These are phyloP conservation scores for Eucalyptus erythrocorys DNA, from an alignment of 345 rosid species.

Conservation along the genomic window DNA sequence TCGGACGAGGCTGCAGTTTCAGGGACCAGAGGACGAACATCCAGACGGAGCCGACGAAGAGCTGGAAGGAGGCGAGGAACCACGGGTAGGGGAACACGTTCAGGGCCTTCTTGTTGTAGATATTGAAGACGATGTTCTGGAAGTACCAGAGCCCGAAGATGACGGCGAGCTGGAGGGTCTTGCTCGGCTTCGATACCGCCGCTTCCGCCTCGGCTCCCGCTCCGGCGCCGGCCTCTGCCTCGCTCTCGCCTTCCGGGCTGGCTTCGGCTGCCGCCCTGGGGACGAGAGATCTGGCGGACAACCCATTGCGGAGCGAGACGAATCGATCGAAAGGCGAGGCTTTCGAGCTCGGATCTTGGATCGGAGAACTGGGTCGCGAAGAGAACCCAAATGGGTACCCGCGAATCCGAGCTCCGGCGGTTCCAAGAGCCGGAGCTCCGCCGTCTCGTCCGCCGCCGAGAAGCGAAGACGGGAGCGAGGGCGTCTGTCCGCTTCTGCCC, in stretches of 20 bases:
- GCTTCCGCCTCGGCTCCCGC: neutral
- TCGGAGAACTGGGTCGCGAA: conserved; percentile 12
- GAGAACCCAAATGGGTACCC: conserved; percentile 16
- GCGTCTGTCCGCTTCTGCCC: conserved; percentile 9
- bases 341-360: conserved; percentile 18
- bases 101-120: conserved; percentile 84
- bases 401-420: neutral
- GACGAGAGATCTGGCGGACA: conserved; percentile 14
- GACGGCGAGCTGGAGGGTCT: conserved; percentile 54
- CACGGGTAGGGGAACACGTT: conserved; percentile 90
- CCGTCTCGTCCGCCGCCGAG: neutral
- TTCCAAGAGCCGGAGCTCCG: neutral
- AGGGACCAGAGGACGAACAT: conserved; percentile 78
- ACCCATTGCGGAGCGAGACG: neutral
- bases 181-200: conserved; percentile 12
- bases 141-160: conserved; percentile 89
- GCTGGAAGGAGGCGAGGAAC: conserved; percentile 96
- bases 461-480: neutral
- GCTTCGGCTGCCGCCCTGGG: conserved; percentile 33
- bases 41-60: conserved; percentile 84
- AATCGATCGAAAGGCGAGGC: conserved; percentile 1
- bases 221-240: neutral
- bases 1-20: conserved; percentile 73
- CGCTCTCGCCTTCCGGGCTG: conserved; percentile 32
- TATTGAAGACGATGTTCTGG: conserved; percentile 89